Conservation (phyloP, 1,284 basidiomycete species). For the Sporisorium reilianum region DNA sequence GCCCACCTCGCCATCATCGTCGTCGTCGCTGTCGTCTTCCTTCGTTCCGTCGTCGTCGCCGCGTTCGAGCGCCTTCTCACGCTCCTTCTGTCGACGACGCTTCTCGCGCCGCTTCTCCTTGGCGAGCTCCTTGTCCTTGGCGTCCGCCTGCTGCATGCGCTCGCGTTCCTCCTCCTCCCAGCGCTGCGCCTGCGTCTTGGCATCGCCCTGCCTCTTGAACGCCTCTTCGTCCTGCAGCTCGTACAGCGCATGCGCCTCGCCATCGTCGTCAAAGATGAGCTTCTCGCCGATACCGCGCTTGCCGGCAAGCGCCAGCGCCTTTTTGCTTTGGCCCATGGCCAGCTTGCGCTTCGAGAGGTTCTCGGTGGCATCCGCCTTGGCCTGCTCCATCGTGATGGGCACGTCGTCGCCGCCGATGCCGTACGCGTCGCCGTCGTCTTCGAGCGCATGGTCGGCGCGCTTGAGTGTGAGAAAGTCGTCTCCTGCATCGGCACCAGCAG, state of each 20-base stretch:
- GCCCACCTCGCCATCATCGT: conserved; percentile 71
- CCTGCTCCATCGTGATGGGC: conserved; percentile 37
- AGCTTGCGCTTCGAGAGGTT: conserved; percentile 77
- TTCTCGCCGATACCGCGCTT: conserved; percentile 82
- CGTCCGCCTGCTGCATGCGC: conserved; percentile 82
- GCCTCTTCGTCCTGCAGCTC: conserved; percentile 77
- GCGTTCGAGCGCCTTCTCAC: conserved; percentile 76
- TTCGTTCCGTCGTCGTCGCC: conserved; percentile 54
- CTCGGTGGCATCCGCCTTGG: conserved; percentile 69
- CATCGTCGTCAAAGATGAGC: conserved; percentile 79
- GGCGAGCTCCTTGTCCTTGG: conserved; percentile 63
- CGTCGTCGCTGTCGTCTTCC: conserved; percentile 27
- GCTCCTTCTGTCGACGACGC: conserved; percentile 84
- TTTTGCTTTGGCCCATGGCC: conserved; percentile 82
- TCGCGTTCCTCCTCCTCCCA: conserved; percentile 79
- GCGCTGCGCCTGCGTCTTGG: conserved; percentile 81
- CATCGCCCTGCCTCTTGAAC: conserved; percentile 80
- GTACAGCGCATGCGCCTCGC: conserved; percentile 76
- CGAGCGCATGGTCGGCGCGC: conserved; percentile 85
- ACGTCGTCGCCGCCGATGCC: conserved; percentile 28
- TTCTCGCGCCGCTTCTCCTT: conserved; percentile 64
- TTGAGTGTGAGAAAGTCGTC: conserved; percentile 94
- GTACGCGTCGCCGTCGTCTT: conserved; percentile 56
- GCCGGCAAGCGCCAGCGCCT: conserved; percentile 82
- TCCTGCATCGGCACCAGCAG: conserved; percentile 69